Evolutionary conservation across 108 stramenopile species (phyloP).

Genomic region (Cyclotella choctawhatcheeana): DNA sequence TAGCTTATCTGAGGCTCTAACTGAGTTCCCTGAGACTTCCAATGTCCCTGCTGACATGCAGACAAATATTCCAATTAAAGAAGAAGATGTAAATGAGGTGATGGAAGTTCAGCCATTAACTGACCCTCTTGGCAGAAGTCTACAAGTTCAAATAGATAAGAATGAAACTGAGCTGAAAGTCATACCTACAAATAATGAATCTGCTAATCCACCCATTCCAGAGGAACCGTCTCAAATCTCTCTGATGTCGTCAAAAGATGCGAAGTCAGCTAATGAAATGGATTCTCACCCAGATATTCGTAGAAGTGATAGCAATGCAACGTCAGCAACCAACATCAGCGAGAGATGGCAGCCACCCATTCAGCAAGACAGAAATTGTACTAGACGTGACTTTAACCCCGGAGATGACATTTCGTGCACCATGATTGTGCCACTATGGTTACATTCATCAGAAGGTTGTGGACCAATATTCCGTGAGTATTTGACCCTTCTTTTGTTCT

Average conservation of each 20-base stretch:
- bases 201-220: too few species aligned
- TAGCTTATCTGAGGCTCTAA: background rate
- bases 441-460: too few species aligned
- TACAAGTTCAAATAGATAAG: too few species aligned
- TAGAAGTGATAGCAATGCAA: background rate
- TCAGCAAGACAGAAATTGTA: background rate
- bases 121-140: background rate
- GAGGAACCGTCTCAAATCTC: too few species aligned
- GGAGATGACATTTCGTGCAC: too few species aligned
- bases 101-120: background rate
- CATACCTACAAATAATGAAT: background rate
- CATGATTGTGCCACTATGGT: background rate
- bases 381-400: too few species aligned
- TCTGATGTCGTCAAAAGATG: background rate
- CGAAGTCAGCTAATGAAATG: background rate
- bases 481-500: too few species aligned
- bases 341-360: background rate
- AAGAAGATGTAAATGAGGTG: background rate
- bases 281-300: background rate
- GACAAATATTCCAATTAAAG: background rate
- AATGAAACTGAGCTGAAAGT: background rate
- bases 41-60: background rate
- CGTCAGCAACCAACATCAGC: background rate
- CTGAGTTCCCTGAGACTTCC: background rate
- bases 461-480: too few species aligned